Conservation (phyloP, 1,139 yeast genomes). For the Geotrichum klebahnii region DNA sequence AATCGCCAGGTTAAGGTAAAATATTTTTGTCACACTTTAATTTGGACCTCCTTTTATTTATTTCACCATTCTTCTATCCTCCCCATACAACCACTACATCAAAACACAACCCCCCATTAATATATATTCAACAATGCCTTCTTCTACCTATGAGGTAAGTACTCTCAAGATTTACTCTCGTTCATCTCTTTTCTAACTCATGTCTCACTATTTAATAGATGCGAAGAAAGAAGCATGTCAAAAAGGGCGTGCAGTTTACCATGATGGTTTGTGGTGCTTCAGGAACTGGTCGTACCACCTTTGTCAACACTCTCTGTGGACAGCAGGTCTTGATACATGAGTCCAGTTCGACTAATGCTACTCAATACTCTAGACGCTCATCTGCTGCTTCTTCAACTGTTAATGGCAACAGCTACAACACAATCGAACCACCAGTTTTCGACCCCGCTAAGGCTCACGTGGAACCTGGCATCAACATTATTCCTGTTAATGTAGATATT, state of each 20-base stretch:
- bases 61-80: background rate
- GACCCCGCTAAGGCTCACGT: slow-evolving; percentile 46
- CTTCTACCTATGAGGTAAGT: slow-evolving; percentile 8
- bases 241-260: slow-evolving; percentile 77
- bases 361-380: background rate
- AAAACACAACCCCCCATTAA: background rate
- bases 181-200: no score
- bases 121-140: slow-evolving; percentile 1
- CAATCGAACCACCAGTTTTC: slow-evolving; percentile 11
- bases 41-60: slow-evolving; percentile 1
- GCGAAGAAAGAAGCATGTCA: slow-evolving; percentile 68
- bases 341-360: background rate
- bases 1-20: slow-evolving; percentile 8
- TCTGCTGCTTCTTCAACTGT: slow-evolving; percentile 15
- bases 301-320: slow-evolving; percentile 79
- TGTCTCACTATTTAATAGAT: no score
- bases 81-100: background rate
- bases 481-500: slow-evolving; percentile 47
- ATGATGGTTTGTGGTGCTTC: slow-evolving; percentile 68
- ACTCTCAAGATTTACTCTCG: background rate
- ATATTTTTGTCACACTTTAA: background rate
- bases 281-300: slow-evolving; percentile 77
- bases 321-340: slow-evolving; percentile 56
- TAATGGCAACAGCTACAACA: background rate
- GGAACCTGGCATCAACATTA: slow-evolving; percentile 50